Evolutionary conservation across 139 green algal genomes (phyloP), one percentile per base, ranked within the genome.

Genomic region (Eudorina sp.): DNA sequence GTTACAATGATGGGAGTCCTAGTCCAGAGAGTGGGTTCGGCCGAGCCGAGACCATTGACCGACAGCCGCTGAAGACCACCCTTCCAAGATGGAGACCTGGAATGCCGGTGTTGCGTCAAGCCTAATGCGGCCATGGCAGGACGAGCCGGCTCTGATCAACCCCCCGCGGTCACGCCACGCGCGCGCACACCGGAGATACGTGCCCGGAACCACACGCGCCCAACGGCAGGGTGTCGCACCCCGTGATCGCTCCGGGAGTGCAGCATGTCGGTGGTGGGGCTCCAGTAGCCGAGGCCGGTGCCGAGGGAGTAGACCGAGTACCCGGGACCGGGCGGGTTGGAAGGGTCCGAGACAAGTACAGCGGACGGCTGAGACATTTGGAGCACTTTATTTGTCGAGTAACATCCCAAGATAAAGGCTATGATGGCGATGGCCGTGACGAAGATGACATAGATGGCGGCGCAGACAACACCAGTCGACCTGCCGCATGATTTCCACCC

Each of bases 201-300:
- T 68, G 14, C 23, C 5, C 58, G 13, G 5, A 7, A 5, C 9
- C 5, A n/a, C 9, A 25, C 58, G 16, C 5, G 58, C 9, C 58
- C n/a, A 72, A 6, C 4, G 16, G 62, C 62, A 6, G n/a, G 19
- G 62, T 23, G 25, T 0, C 83, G 60, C n/a, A 89, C 88, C 60
- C 78, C 80, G 46, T 91, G 88, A 40, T 91, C 88, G 62, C 82
- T 88, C n/a, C 89, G 25, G 8, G 83, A 14, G 53, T 88, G 60
- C n/a, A 70, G 31, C 88, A 91, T 91, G 60, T 70, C 58, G 38
- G 79, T 43, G 3, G 40, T 4, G 3, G 41, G 79, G n/a, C 40
- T 60, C 79, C 79, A 85, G 79, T 85, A 85, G 60, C 79, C 79
- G 1, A 85, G 58, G 38, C 79, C 79, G n/a, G 79, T 85, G 38